These are phyloP conservation scores for Medicago arabica DNA, from an alignment of 306 rosid genomes.

Conservation along the genomic window DNA sequence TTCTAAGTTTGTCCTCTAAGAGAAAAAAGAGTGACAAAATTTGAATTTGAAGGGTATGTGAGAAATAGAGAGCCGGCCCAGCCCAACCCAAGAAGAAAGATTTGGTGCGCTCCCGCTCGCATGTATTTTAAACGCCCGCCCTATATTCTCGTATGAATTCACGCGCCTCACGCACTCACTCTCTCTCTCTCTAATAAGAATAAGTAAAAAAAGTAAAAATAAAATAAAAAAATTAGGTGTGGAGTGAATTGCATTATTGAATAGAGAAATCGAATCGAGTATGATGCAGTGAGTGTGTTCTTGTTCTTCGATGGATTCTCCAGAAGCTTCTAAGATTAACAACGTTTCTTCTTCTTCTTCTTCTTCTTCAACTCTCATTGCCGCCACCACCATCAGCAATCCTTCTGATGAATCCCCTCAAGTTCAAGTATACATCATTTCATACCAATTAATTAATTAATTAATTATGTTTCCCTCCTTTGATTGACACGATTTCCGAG, in stretches of 20 bases:
- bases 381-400: not conserved
- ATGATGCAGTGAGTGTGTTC: not conserved
- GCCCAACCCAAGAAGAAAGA: too few relatives aligned
- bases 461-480: not conserved
- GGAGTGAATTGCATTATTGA: not conserved
- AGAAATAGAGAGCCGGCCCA: too few relatives aligned
- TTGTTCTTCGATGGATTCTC: not conserved
- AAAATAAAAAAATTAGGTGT: not conserved
- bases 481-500: too few relatives aligned
- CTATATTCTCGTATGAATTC: not conserved
- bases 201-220: too few relatives aligned
- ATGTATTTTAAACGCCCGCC: constrained; percentile 69
- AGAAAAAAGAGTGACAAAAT: too few relatives aligned
- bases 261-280: not conserved
- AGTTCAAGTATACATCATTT: not conserved
- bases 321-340: not conserved
- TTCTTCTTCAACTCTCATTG: too few relatives aligned
- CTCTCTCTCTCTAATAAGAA: not conserved
- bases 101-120: constrained; percentile 56
- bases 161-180: constrained; percentile 47
- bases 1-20: too few relatives aligned
- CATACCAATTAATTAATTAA: not conserved
- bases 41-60: too few relatives aligned
- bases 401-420: not conserved
- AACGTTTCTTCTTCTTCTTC: not conserved